These are phyloP conservation scores for Knufia petricola DNA, from an alignment of 2,329 filamentous ascomycete species.

Conservation along the genomic window DNA sequence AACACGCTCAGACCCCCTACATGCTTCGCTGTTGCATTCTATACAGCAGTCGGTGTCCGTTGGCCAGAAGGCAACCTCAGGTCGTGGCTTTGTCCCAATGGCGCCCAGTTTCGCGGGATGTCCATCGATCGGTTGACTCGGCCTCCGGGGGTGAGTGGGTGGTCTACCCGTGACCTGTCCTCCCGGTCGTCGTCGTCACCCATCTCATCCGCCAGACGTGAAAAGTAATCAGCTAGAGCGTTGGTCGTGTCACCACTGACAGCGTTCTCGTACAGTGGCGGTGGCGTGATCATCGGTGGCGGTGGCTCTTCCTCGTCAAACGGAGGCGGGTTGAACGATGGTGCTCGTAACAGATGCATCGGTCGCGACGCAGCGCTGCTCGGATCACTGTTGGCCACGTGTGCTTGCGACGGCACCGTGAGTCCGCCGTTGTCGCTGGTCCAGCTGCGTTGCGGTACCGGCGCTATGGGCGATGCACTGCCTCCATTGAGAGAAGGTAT, in stretches of 20 bases:
- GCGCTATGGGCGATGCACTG: conserved; percentile 21
- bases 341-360: conserved; percentile 72
- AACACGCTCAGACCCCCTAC: background rate
- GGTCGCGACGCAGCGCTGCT: conserved; percentile 51
- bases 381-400: conserved; percentile 35
- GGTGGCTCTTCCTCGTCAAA: conserved; percentile 75
- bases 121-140: conserved; percentile 57
- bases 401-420: conserved; percentile 41
- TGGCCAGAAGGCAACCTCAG: conserved; percentile 3
- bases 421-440: conserved; percentile 33
- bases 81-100: conserved; percentile 25
- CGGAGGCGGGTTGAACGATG: conserved; percentile 78
- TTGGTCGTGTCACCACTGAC: conserved; percentile 60
- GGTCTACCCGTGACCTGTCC: conserved; percentile 38
- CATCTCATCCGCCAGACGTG: conserved; percentile 65
- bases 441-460: conserved; percentile 28
- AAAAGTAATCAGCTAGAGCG: conserved; percentile 76
- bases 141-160: conserved; percentile 55
- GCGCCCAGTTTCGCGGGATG: conserved; percentile 48
- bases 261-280: conserved; percentile 73
- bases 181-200: conserved; percentile 44
- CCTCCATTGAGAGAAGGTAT: conserved; percentile 10
- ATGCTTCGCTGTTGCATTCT: background rate
- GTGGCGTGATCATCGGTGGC: conserved; percentile 65
- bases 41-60: conserved; percentile 8